phyloP scores from a whole-genome alignment of 2,329 filamentous ascomycete genomes.

The Pseudogymnoascus sp. region DNA sequence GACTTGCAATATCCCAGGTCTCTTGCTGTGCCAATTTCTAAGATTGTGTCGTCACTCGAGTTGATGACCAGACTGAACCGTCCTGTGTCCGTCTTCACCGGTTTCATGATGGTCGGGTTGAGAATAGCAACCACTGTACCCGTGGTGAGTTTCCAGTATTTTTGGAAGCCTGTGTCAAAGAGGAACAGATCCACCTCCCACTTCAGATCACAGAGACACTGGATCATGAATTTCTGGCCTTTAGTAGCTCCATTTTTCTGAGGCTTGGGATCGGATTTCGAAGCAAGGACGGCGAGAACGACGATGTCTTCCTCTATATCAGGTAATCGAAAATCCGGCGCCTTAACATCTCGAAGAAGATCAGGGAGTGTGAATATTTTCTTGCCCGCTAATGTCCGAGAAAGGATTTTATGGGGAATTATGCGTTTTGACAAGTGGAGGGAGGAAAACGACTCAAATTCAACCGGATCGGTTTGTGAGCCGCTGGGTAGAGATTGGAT shows the following conservation, averaged over 20 bases:
- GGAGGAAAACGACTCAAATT: slow-evolving; percentile 79
- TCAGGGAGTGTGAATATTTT: slow-evolving; percentile 71
- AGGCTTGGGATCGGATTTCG: slow-evolving; percentile 70
- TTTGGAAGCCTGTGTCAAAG: slow-evolving; percentile 81
- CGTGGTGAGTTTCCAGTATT: slow-evolving; percentile 86
- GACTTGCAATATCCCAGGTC: slow-evolving; percentile 86
- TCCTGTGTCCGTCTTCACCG: slow-evolving; percentile 69
- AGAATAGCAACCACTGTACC: slow-evolving; percentile 90
- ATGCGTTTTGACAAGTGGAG: slow-evolving; percentile 76
- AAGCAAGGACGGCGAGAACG: slow-evolving; percentile 77
- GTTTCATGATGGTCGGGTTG: slow-evolving; percentile 86
- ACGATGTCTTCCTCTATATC: slow-evolving; percentile 82
- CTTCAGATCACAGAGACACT: slow-evolving; percentile 78
- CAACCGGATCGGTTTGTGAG: slow-evolving; percentile 43
- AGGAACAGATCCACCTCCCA: slow-evolving; percentile 89
- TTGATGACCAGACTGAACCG: slow-evolving; percentile 79
- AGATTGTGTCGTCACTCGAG: slow-evolving; percentile 76
- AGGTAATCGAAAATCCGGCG: slow-evolving; percentile 73
- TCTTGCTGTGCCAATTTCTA: slow-evolving; percentile 77
- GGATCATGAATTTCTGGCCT: slow-evolving; percentile 77
- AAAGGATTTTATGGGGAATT: slow-evolving; percentile 71
- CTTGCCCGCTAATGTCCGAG: slow-evolving; percentile 69
- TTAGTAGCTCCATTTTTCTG: slow-evolving; percentile 43
- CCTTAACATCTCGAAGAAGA: slow-evolving; percentile 70
- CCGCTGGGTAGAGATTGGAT: slow-evolving; percentile 8